Conservation (phyloP, 306 rosid species). For the Pueraria montana region DNA sequence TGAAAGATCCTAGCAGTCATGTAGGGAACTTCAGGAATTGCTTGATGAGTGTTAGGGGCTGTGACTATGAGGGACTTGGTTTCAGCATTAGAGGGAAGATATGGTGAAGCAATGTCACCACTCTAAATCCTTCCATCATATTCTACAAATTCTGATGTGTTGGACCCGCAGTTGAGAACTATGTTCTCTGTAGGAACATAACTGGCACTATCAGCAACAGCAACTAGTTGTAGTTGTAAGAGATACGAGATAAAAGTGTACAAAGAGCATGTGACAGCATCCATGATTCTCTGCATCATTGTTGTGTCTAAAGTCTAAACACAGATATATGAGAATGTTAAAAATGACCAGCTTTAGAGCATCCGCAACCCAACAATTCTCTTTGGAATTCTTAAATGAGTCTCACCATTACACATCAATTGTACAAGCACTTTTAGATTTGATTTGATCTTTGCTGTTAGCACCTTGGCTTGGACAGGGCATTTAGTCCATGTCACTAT, state of each 20-base stretch:
- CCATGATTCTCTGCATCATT: not conserved
- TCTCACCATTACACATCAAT: no score
- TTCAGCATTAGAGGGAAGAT: slow-evolving; percentile 34
- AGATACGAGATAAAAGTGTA: slow-evolving; percentile 2
- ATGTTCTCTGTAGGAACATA: slow-evolving; percentile 49
- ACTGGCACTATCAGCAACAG: slow-evolving; percentile 28
- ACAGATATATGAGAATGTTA: not conserved
- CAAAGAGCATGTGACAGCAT: not conserved
- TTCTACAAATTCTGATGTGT: slow-evolving; percentile 11
- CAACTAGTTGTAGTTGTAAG: slow-evolving; percentile 13
- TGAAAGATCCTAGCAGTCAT: slow-evolving; percentile 52
- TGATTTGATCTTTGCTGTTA: no score
- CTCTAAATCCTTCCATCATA: slow-evolving; percentile 52
- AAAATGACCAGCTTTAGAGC: not conserved
- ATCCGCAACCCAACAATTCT: no score
- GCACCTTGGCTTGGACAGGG: no score
- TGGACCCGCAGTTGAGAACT: slow-evolving; percentile 52
- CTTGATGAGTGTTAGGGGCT: slow-evolving; percentile 18
- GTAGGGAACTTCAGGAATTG: slow-evolving; percentile 50
- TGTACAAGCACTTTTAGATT: no score
- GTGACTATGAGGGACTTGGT: slow-evolving; percentile 25
- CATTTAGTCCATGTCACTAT: no score
- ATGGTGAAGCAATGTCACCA: slow-evolving; percentile 49
- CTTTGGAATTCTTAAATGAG: no score
- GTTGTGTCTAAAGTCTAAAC: not conserved